Evolutionary conservation across 2,329 filamentous ascomycete genomes (phyloP).

Genomic region (Ophiocordyceps camponoti-rufipedis): DNA sequence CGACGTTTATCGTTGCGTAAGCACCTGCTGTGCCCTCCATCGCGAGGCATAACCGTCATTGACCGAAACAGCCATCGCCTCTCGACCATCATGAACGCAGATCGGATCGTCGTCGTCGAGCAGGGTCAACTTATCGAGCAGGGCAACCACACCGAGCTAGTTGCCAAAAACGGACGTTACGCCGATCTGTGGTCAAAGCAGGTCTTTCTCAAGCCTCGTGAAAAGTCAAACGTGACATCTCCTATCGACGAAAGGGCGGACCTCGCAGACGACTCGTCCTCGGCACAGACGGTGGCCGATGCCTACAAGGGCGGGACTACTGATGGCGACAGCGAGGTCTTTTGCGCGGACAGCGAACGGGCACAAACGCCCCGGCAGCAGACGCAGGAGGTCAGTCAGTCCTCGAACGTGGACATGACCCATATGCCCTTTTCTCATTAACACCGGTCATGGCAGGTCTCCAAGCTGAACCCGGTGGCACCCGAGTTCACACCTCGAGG

Average conservation of each 20-base stretch:
- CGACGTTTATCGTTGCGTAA: conserved; percentile 48
- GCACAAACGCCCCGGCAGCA: conserved; percentile 14
- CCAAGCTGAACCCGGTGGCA: conserved; percentile 35
- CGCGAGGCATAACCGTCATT: not conserved
- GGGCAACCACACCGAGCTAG: conserved; percentile 40
- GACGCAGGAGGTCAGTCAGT: conserved; percentile 28
- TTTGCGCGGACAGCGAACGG: conserved; percentile 5
- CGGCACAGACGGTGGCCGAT: conserved; percentile 16
- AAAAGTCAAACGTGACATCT: conserved; percentile 6
- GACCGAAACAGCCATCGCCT: conserved; percentile 35
- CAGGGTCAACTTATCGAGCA: conserved; percentile 45
- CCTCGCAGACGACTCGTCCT: conserved; percentile 18
- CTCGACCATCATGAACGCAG: conserved; percentile 53
- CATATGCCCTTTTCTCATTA: conserved; percentile 13
- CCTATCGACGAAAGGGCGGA: conserved; percentile 5
- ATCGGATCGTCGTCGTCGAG: conserved; percentile 47
- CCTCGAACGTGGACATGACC: not conserved
- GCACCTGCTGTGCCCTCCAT: conserved; percentile 6
- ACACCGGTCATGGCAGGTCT: conserved; percentile 24
- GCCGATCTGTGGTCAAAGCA: conserved; percentile 48
- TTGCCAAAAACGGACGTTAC: conserved; percentile 41
- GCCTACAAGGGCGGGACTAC: conserved; percentile 9
- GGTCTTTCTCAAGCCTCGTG: conserved; percentile 32
- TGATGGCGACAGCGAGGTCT: conserved; percentile 8
- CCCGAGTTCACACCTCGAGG: conserved; percentile 33